Conservation (phyloP, 116 monocot genomes). For the Dioscorea cayenensis region DNA sequence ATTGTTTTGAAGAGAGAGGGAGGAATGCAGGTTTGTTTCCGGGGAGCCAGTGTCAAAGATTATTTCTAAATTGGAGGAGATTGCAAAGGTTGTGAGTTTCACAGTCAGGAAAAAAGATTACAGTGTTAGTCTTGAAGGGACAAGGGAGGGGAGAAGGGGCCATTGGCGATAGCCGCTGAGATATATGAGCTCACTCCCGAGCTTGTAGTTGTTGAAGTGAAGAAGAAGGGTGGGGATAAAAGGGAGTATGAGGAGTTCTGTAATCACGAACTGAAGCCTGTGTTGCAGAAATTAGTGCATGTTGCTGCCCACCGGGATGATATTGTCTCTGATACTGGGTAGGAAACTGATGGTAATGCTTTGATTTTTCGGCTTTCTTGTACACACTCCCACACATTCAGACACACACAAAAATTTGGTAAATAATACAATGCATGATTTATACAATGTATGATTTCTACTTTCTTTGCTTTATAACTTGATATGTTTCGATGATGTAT, state of each 20-base stretch:
- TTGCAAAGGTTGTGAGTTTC: constrained; percentile 55
- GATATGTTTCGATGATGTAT: background rate
- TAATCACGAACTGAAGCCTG: constrained; percentile 48
- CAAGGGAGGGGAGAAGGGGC: constrained; percentile 58
- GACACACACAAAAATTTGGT: background rate
- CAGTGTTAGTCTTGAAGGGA: constrained; percentile 56
- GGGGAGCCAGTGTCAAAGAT: constrained; percentile 42
- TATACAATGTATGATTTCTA: no score
- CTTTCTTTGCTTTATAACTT: constrained; percentile 1
- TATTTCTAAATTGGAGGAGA: constrained; percentile 64
- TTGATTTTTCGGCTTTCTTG: background rate
- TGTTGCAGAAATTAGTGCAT: constrained; percentile 20
- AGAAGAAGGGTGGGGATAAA: constrained; percentile 58
- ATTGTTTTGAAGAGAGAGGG: constrained; percentile 39
- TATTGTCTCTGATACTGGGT: constrained; percentile 11
- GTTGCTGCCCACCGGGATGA: background rate
- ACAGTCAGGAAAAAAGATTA: constrained; percentile 60
- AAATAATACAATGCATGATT: no score
- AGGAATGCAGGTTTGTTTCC: constrained; percentile 40
- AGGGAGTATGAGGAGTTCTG: constrained; percentile 67
- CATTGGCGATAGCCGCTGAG: constrained; percentile 51
- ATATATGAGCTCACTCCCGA: constrained; percentile 64
- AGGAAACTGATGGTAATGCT: constrained; percentile 1
- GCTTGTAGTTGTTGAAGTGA: constrained; percentile 45
- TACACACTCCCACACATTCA: background rate